Conservation (phyloP, 2,329 filamentous ascomycete species). For the Sarocladium kiliense region DNA sequence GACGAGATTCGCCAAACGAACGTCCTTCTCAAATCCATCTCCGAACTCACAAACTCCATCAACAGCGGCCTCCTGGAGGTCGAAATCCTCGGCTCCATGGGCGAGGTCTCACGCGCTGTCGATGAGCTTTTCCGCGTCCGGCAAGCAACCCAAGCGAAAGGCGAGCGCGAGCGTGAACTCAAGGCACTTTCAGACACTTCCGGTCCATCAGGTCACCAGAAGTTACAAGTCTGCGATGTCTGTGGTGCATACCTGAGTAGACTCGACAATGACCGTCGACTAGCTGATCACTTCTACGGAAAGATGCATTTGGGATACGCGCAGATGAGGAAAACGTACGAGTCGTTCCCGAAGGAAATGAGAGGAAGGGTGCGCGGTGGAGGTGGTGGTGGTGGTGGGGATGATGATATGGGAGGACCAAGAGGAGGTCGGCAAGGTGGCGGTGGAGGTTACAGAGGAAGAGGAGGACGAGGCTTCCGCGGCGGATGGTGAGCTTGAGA, state of each 20-base stretch:
- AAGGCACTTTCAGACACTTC: slow-evolving; percentile 88
- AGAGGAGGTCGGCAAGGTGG: slow-evolving; percentile 36
- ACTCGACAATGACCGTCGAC: slow-evolving; percentile 85
- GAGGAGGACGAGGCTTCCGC: slow-evolving; percentile 45
- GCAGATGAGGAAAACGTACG: slow-evolving; percentile 93
- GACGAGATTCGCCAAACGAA: slow-evolving; percentile 98
- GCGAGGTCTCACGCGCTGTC: slow-evolving; percentile 73
- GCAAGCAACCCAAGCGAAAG: slow-evolving; percentile 73
- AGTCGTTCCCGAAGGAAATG: slow-evolving; percentile 81
- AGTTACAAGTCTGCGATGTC: slow-evolving; percentile 96
- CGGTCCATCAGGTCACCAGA: slow-evolving; percentile 92
- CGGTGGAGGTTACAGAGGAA: slow-evolving; percentile 47
- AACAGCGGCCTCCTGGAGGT: slow-evolving; percentile 81
- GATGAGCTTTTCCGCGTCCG: slow-evolving; percentile 85
- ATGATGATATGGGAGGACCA: slow-evolving; percentile 40
- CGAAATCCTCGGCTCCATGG: slow-evolving; percentile 75
- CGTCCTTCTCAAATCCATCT: slow-evolving; percentile 78
- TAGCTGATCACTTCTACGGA: slow-evolving; percentile 97
- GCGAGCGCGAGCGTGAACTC: slow-evolving; percentile 79
- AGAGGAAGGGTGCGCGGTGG: slow-evolving; percentile 54
- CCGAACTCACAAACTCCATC: slow-evolving; percentile 73
- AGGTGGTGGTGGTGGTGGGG: slow-evolving; percentile 7
- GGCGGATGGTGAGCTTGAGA: slow-evolving; percentile 36
- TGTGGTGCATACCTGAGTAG: slow-evolving; percentile 91
- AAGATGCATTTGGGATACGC: slow-evolving; percentile 99